Percentiles rank a stretch among this genome's conserved stretches.
phyloP scores from a whole-genome alignment of 2,329 filamentous ascomycete genomes.

The Penicillium sp. region DNA sequence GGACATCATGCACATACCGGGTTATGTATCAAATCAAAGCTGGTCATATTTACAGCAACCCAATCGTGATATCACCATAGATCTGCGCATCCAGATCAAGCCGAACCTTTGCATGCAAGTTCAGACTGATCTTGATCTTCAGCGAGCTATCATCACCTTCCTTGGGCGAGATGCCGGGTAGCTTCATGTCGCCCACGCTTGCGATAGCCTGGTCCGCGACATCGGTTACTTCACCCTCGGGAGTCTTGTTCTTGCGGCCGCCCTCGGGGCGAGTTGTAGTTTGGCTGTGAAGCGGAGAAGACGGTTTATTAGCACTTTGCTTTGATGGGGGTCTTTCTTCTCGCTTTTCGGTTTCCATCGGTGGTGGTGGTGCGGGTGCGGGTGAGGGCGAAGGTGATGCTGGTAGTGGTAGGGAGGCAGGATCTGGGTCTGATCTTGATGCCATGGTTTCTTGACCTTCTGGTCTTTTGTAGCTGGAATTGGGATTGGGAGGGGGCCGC shows the following conservation, averaged over 20 bases:
- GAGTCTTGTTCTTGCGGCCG: conserved; percentile 12
- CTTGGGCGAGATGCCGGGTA: conserved; percentile 9
- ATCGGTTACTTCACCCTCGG: conserved; percentile 4
- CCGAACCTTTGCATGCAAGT: conserved; percentile 27
- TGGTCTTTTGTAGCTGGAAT: background rate
- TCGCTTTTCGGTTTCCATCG: background rate
- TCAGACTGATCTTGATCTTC: conserved; percentile 28
- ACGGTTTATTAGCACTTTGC: conserved; percentile 6
- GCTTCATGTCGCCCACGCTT: conserved; percentile 5
- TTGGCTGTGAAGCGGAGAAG: conserved; percentile 9
- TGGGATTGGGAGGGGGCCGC: conserved; percentile 8
- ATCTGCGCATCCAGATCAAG: conserved; percentile 28
- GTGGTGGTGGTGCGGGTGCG: background rate
- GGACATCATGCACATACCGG: background rate
- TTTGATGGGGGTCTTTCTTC: background rate
- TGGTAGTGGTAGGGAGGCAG: background rate
- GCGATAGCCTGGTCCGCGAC: background rate
- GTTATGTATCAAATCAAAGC: background rate
- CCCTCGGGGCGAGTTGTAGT: conserved; percentile 8
- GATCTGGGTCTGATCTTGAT: background rate
- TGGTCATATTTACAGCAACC: conserved; percentile 19
- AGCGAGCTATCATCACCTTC: conserved; percentile 17
- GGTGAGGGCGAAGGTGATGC: background rate
- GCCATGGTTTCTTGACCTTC: background rate
- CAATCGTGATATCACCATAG: conserved; percentile 29